These are phyloP conservation scores for Neonectria ditissima DNA, from an alignment of 2,329 filamentous ascomycete species.

Conservation along the genomic window DNA sequence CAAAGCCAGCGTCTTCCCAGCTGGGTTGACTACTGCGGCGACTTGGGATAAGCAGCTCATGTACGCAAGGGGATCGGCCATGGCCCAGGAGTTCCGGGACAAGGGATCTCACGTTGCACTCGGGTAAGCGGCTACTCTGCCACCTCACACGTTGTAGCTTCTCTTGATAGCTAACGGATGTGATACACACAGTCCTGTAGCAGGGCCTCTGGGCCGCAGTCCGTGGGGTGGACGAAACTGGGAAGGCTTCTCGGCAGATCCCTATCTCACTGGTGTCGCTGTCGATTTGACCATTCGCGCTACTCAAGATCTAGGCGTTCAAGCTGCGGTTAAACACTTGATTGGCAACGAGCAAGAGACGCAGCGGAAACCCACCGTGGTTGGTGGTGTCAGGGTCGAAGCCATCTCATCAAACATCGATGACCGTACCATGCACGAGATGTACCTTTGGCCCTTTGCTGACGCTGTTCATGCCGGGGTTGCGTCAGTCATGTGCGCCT, in stretches of 20 bases:
- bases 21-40: conserved; percentile 69
- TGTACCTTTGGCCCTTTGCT: conserved; percentile 79
- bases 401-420: conserved; percentile 68
- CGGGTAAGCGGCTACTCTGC: conserved; percentile 48
- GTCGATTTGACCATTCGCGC: conserved; percentile 70
- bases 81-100: conserved; percentile 79
- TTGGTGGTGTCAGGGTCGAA: conserved; percentile 56
- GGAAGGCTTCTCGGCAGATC: conserved; percentile 75
- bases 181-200: conserved; percentile 71
- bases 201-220: conserved; percentile 52
- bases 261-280: conserved; percentile 73
- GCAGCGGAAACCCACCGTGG: conserved; percentile 70
- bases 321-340: conserved; percentile 70
- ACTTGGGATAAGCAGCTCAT: conserved; percentile 80
- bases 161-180: conserved; percentile 54
- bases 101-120: conserved; percentile 85
- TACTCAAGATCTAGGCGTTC: conserved; percentile 53
- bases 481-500: conserved; percentile 70
- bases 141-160: no score
- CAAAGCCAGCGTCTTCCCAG: conserved; percentile 54
- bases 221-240: conserved; percentile 62
- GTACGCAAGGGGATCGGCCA: conserved; percentile 74
- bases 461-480: conserved; percentile 74
- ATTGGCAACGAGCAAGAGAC: conserved; percentile 82
- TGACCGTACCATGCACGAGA: conserved; percentile 69